Percentiles rank a stretch among this genome's conserved stretches.
These are phyloP conservation scores for Cladosporium oxysporum DNA, from an alignment of 2,329 filamentous ascomycete species.

Conservation along the genomic window DNA sequence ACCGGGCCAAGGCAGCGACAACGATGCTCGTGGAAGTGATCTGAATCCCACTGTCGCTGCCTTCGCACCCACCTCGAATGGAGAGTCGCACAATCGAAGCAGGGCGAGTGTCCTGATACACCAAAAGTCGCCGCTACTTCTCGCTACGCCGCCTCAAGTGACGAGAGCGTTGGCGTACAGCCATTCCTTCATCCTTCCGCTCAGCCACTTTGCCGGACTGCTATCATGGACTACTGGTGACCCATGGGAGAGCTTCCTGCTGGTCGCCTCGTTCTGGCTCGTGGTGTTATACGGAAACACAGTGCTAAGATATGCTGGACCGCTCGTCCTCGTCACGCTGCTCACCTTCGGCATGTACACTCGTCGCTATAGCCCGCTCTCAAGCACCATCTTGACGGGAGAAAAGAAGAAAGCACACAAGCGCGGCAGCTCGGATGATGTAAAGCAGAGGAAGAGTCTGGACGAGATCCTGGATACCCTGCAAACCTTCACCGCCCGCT, in stretches of 20 bases:
- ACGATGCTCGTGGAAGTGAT: slow-evolving; percentile 34
- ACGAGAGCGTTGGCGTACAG: slow-evolving; percentile 93
- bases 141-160: slow-evolving; percentile 91
- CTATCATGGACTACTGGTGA: slow-evolving; percentile 93
- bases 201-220: slow-evolving; percentile 82
- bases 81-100: slow-evolving; percentile 25
- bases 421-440: slow-evolving; percentile 39
- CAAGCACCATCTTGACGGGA: slow-evolving; percentile 76
- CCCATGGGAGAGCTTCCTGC: slow-evolving; percentile 93
- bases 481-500: slow-evolving; percentile 84
- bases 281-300: slow-evolving; percentile 81
- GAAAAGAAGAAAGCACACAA: slow-evolving; percentile 56
- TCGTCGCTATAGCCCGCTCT: slow-evolving; percentile 83
- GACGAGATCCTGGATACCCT: slow-evolving; percentile 97
- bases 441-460: slow-evolving; percentile 76
- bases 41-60: slow-evolving; percentile 75
- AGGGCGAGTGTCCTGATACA: slow-evolving; percentile 73
- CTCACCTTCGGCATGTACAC: slow-evolving; percentile 93
- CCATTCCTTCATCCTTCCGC: slow-evolving; percentile 85
- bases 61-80: slow-evolving; percentile 83
- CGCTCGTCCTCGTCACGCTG: slow-evolving; percentile 74
- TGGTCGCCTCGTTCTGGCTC: slow-evolving; percentile 85
- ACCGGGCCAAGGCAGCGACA: slow-evolving; percentile 38
- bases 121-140: slow-evolving; percentile 89
- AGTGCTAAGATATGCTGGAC: slow-evolving; percentile 78